Evolutionary conservation across 75 land plant species (phyloP).

Genomic region (Pinus taeda): DNA sequence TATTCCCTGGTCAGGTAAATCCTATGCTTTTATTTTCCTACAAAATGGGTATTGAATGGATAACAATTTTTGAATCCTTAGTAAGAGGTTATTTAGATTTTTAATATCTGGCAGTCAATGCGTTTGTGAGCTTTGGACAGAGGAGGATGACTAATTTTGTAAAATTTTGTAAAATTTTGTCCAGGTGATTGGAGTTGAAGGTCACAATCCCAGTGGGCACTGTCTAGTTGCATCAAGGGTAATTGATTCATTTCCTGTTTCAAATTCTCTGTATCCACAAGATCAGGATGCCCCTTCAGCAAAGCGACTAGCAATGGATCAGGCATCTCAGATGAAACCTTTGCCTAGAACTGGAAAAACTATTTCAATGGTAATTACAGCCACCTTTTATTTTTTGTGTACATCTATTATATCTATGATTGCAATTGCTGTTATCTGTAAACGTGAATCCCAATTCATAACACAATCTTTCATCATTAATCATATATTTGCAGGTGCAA

Average conservation of each 20-base stretch:
- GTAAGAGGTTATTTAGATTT: not conserved
- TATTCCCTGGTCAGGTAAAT: conserved; percentile 93
- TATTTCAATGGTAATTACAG: conserved; percentile 43
- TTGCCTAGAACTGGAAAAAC: conserved; percentile 3
- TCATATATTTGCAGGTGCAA: not conserved
- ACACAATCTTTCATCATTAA: not conserved
- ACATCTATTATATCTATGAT: not conserved
- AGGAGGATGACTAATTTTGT: not conserved
- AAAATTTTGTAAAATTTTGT: too few species aligned
- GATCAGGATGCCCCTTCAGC: conserved; percentile 44
- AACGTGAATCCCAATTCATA: not conserved
- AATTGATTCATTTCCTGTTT: conserved; percentile 2
- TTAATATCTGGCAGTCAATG: not conserved
- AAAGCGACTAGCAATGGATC: conserved; percentile 56
- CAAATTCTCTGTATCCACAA: conserved; percentile 18
- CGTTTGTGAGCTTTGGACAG: not conserved
- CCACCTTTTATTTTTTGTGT: not conserved
- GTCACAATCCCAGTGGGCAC: too few species aligned
- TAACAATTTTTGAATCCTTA: not conserved
- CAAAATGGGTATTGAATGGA: not conserved
- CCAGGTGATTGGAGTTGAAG: not conserved
- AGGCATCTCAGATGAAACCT: conserved; percentile 15
- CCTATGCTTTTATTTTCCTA: not conserved
- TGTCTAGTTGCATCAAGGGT: too few species aligned
- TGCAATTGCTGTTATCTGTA: not conserved